Conservation (phyloP, 805 yeast species). For the Nakazawaea laoshanensis region DNA sequence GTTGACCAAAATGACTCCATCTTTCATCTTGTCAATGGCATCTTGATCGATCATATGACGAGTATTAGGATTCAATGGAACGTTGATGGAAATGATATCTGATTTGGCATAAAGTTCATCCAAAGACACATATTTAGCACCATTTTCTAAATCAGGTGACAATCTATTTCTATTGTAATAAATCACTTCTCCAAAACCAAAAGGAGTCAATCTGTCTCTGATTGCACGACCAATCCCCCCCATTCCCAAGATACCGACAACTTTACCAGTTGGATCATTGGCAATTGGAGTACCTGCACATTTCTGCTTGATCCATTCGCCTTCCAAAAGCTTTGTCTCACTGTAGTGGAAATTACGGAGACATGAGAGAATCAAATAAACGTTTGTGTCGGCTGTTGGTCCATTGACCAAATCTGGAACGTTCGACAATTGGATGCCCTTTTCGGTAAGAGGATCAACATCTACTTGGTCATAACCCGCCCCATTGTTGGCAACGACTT, state of each 20-base stretch:
- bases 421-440: slow-evolving; percentile 40
- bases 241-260: slow-evolving; percentile 76
- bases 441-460: slow-evolving; percentile 27
- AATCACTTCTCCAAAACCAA: slow-evolving; percentile 63
- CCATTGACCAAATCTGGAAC: slow-evolving; percentile 45
- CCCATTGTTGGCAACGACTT: slow-evolving; percentile 39
- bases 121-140: slow-evolving; percentile 60
- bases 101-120: slow-evolving; percentile 58
- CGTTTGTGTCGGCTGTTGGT: slow-evolving; percentile 51
- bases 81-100: slow-evolving; percentile 66
- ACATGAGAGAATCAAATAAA: slow-evolving; percentile 42
- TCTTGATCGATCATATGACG: slow-evolving; percentile 58
- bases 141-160: slow-evolving; percentile 53
- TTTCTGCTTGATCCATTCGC: slow-evolving; percentile 48
- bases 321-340: slow-evolving; percentile 40
- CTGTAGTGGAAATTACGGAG: slow-evolving; percentile 56
- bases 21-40: slow-evolving; percentile 61
- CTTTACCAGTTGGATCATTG: slow-evolving; percentile 66
- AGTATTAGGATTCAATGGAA: slow-evolving; percentile 71
- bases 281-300: slow-evolving; percentile 56
- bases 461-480: slow-evolving; percentile 54
- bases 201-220: slow-evolving; percentile 61
- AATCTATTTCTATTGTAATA: slow-evolving; percentile 66
- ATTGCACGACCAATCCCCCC: slow-evolving; percentile 89
- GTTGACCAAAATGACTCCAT: slow-evolving; percentile 69